Evolutionary conservation across 225 moss, liverwort and hornwort species (phyloP), one percentile per base, ranked within the genome.

Genomic region (Physcomitrellopsis africana): DNA sequence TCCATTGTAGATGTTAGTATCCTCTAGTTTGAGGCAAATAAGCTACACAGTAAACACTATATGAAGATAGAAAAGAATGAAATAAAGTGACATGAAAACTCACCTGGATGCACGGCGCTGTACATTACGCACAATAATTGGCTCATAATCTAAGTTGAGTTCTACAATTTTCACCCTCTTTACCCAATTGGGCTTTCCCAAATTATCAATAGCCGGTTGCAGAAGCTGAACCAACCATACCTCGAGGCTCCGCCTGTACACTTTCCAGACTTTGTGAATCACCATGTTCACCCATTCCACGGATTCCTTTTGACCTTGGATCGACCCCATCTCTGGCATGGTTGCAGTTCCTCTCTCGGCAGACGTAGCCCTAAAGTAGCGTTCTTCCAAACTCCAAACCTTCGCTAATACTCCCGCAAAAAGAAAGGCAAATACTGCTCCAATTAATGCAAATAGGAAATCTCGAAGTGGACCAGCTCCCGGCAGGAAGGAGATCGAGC

Each of bases 251-350:
- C 94, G 90, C 54, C 96, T 71, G 43, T 96, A 96, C 60, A 96
- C 96, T 72, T 94, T 96, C 96, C 96, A 96, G 7, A 93, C 91
- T 83, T 96, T 96, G 53, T 92, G 77, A 69, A 96, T 96, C 72
- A 96, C 86, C 96, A 96, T 96, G 68, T 96, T 96, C 62, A 96
- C 96, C 96, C 96, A 96, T 68, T 96, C 96, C 3, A 96, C 92
- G 2, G 96, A 94, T 71, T 96, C 96, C 80, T 96, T 96, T 70
- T 96, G 89, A 14, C 96, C 94, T 65, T 92, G 87, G 60, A 78
- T 94, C 14, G 87, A 82, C 23, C 91, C 92, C 78, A 89, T 82
- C 77, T 96, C 96, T 11, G 96, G 96, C 91, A 96, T 94, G 75
- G 88, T 89, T 8, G 96, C 94, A 19, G 88, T 81, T 16, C 96